These are phyloP conservation scores for Vinca major DNA, from an alignment of 305 asterid genomes.

Conservation along the genomic window DNA sequence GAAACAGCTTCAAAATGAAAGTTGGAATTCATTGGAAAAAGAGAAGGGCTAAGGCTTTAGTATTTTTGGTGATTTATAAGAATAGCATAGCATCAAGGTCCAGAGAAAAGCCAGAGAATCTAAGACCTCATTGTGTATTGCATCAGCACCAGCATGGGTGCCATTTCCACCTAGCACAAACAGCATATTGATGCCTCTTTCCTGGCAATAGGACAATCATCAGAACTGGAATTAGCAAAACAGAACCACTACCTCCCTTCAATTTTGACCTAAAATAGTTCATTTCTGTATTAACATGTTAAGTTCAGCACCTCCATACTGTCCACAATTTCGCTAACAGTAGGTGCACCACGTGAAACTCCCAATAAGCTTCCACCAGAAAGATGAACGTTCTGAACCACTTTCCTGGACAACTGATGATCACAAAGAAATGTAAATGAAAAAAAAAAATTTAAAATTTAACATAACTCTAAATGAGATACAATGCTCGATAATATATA, in stretches of 20 bases:
- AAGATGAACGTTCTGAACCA: conserved; percentile 88
- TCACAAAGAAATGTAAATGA: conserved; percentile 10
- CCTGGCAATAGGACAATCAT: conserved; percentile 40
- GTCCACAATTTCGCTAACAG: conserved; percentile 74
- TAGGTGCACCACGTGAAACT: conserved; percentile 95
- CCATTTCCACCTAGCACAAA: conserved; percentile 98
- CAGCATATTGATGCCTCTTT: conserved; percentile 88
- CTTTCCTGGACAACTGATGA: conserved; percentile 72
- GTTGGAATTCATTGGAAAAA: neutral
- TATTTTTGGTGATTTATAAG: neutral
- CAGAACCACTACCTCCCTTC: neutral
- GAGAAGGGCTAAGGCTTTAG: neutral
- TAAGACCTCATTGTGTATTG: conserved; percentile 84
- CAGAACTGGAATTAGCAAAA: conserved; percentile 7
- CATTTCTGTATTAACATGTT: conserved; percentile 1
- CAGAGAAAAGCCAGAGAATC: conserved; percentile 13
- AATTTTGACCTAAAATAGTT: neutral
- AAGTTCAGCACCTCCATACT: conserved; percentile 57
- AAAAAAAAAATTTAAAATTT: neutral
- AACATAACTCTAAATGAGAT: neutral
- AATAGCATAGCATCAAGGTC: neutral
- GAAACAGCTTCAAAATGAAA: neutral
- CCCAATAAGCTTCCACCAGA: conserved; percentile 98
- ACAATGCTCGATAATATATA: neutral
- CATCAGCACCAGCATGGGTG: conserved; percentile 97